A percentile compares a stretch with the other conserved stretches of the same genome.
Conservation (phyloP, 495 filamentous ascomycete species). For the Talaromyces thailandensis region DNA sequence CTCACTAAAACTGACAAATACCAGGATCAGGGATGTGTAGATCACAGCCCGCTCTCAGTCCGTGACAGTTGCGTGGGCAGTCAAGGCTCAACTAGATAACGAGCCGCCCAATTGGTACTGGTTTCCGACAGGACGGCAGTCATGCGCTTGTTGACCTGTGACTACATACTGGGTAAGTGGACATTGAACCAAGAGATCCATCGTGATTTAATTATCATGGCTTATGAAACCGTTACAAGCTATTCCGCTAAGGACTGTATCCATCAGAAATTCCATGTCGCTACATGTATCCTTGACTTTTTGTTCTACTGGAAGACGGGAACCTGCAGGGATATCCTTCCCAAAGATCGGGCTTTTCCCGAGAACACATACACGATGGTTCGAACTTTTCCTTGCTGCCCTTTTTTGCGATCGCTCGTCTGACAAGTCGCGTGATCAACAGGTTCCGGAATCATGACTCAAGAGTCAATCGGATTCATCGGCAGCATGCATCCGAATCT, state of each 20-base stretch:
- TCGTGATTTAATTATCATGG: neutral
- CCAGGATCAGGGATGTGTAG: neutral
- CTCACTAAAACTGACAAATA: too few relatives aligned
- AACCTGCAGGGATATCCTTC: neutral
- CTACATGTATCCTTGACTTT: neutral
- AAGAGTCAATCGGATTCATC: neutral
- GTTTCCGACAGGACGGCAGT: neutral
- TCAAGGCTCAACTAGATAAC: neutral
- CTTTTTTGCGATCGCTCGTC: neutral
- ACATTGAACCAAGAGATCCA: neutral
- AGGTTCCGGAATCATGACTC: neutral
- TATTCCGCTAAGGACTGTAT: neutral
- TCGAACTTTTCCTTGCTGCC: neutral
- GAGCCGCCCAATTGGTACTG: neutral
- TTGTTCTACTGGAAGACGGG: neutral
- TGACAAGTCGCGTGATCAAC: neutral
- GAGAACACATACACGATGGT: neutral
- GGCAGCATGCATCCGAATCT: neutral
- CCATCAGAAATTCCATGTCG: too few relatives aligned
- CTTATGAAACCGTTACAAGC: neutral
- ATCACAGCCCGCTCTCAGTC: neutral
- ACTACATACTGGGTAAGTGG: too few relatives aligned
- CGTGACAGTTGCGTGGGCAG: neutral
- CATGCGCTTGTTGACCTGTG: neutral
- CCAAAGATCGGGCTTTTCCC: neutral